Conservation (phyloP, 768 basidiomycete species). For the Tricholoma saponaceum region DNA sequence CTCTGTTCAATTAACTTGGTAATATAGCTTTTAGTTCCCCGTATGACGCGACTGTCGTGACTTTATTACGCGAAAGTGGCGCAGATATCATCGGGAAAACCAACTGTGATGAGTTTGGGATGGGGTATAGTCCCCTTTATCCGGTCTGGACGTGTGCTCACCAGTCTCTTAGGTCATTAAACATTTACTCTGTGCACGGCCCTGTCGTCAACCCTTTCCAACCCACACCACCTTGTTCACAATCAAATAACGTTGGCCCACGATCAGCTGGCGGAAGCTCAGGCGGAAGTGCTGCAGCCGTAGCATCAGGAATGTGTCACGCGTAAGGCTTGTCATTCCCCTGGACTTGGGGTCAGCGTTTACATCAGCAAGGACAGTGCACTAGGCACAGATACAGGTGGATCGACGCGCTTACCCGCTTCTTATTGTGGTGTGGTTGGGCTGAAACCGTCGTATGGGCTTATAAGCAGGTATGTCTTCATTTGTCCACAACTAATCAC, state of each 20-base stretch:
- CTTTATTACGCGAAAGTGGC: conserved; percentile 53
- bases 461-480: conserved; percentile 71
- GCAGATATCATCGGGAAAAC: conserved; percentile 83
- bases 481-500: neutral
- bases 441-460: conserved; percentile 91
- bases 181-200: conserved; percentile 68
- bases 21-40: conserved; percentile 67
- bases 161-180: conserved; percentile 58
- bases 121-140: conserved; percentile 63
- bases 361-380: conserved; percentile 48
- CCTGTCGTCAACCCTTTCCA: conserved; percentile 76
- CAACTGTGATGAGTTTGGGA: conserved; percentile 97
- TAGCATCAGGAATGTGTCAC: conserved; percentile 78
- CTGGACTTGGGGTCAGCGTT: neutral
- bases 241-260: conserved; percentile 22
- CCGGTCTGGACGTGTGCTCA: neutral
- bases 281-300: conserved; percentile 93
- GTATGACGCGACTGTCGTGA: conserved; percentile 84
- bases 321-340: conserved; percentile 48
- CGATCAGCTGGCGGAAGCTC: conserved; percentile 89
- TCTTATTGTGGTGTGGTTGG: conserved; percentile 92
- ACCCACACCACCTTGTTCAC: conserved; percentile 7
- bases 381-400: conserved; percentile 92
- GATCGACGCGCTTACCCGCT: conserved; percentile 89
- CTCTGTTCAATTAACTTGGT: neutral